Conservation (phyloP, 176 grass and related monocot species). For the Zizania latifolia region DNA sequence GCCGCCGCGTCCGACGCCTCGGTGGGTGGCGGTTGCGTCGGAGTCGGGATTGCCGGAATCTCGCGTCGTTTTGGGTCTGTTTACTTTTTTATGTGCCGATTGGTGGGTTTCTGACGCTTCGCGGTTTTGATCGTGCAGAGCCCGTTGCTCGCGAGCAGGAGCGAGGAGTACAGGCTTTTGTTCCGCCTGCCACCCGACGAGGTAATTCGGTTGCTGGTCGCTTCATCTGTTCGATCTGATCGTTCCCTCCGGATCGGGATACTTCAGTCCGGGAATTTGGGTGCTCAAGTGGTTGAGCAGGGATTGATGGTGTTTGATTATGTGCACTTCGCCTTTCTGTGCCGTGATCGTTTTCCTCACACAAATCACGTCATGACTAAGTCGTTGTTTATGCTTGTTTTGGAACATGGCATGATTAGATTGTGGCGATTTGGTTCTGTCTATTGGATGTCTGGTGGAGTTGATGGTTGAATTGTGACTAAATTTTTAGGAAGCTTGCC, state of each 20-base stretch:
- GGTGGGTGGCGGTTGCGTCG: slow-evolving; percentile 36
- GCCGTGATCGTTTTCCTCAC: slow-evolving; percentile 12
- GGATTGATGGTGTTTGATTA: slow-evolving; percentile 13
- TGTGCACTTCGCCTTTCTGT: neutral
- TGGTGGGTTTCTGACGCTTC: slow-evolving; percentile 6
- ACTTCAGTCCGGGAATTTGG: neutral
- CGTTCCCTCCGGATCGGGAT: slow-evolving; percentile 5
- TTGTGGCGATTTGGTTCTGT: neutral
- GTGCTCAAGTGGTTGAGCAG: neutral
- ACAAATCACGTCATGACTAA: neutral
- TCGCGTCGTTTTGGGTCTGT: neutral
- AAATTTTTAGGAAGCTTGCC: neutral
- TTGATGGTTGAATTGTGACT: neutral
- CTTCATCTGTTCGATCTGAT: neutral
- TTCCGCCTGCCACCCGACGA: slow-evolving; percentile 77
- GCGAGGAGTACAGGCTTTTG: slow-evolving; percentile 92
- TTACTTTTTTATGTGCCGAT: neutral
- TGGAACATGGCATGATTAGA: neutral
- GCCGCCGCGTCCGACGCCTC: slow-evolving; percentile 14
- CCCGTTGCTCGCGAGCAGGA: slow-evolving; percentile 50
- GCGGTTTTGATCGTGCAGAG: slow-evolving; percentile 31
- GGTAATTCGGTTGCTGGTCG: slow-evolving; percentile 39
- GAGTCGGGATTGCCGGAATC: slow-evolving; percentile 15
- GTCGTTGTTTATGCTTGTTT: neutral
- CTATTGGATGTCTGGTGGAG: neutral